Conservation (phyloP, 2,329 filamentous ascomycete genomes). For the Apiospora sp. region DNA sequence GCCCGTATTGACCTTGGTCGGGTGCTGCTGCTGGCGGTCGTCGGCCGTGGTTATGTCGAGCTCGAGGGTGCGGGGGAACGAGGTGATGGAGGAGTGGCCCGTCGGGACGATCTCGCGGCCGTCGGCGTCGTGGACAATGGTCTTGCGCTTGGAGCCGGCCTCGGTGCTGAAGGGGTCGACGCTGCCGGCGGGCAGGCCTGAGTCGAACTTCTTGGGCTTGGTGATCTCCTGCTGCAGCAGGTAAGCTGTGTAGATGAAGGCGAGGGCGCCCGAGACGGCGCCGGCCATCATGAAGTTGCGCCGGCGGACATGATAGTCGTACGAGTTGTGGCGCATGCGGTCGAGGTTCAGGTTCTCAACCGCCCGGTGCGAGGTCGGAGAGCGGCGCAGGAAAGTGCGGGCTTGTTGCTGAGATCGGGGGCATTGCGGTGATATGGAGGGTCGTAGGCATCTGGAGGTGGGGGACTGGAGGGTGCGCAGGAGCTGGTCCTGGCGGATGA, state of each 20-base stretch:
- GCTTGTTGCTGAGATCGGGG: constrained; percentile 32
- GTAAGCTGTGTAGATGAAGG: constrained; percentile 59
- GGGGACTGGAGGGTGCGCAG: constrained; percentile 24
- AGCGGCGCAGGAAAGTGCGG: constrained; percentile 46
- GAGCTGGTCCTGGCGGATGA: constrained; percentile 26
- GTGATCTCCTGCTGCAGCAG: constrained; percentile 35
- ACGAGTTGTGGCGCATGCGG: constrained; percentile 54
- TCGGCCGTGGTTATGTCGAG: constrained; percentile 53
- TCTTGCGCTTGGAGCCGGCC: constrained; percentile 60
- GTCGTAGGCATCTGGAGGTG: constrained; percentile 22
- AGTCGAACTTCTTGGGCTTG: constrained; percentile 55
- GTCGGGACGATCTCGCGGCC: constrained; percentile 80
- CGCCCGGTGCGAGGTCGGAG: constrained; percentile 42
- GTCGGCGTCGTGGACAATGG: constrained; percentile 71
- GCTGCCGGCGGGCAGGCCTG: constrained; percentile 50
- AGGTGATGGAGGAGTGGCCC: constrained; percentile 79
- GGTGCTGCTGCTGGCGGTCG: constrained; percentile 37
- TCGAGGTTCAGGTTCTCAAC: constrained; percentile 60
- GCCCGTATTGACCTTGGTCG: constrained; percentile 33
- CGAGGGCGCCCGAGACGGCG: constrained; percentile 56
- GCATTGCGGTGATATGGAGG: constrained; percentile 27
- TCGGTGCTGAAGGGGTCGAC: constrained; percentile 54
- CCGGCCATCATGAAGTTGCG: constrained; percentile 61
- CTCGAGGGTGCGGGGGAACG: constrained; percentile 77
- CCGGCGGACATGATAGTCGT: constrained; percentile 59